Percentiles rank a stretch among this genome's conserved stretches.
Evolutionary conservation across 306 rosid genomes (phyloP).

Genomic region (Hippophae rhamnoides): DNA sequence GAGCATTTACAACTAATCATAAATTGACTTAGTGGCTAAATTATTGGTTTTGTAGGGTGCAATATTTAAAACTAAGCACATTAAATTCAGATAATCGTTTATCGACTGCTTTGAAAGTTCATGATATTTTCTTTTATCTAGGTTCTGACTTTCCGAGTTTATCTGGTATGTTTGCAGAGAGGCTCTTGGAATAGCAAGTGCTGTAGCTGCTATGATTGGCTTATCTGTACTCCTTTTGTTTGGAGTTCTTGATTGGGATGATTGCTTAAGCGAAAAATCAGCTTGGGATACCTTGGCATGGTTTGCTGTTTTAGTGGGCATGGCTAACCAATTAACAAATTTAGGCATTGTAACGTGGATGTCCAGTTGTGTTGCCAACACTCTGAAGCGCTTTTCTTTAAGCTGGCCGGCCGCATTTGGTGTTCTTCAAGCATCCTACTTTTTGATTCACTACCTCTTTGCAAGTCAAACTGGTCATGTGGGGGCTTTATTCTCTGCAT

Average conservation of each 20-base stretch:
- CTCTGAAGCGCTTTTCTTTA: slow-evolving; percentile 51
- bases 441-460: slow-evolving; percentile 87
- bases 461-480: slow-evolving; percentile 98
- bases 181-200: slow-evolving; percentile 58
- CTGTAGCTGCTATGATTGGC: slow-evolving; percentile 90
- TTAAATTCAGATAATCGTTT: background rate
- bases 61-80: background rate
- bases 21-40: no score
- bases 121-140: slow-evolving; percentile 5
- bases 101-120: background rate
- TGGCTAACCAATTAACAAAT: slow-evolving; percentile 89
- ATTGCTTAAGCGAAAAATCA: slow-evolving; percentile 76
- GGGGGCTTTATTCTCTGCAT: slow-evolving; percentile 83
- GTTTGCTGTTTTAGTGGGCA: slow-evolving; percentile 88
- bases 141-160: slow-evolving; percentile 12
- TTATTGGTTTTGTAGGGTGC: background rate
- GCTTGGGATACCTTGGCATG: slow-evolving; percentile 99
- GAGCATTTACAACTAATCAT: background rate
- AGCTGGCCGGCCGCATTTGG: slow-evolving; percentile 79
- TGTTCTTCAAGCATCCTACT: slow-evolving; percentile 83
- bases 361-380: slow-evolving; percentile 57
- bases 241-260: slow-evolving; percentile 92
- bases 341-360: slow-evolving; percentile 83
- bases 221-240: slow-evolving; percentile 64
- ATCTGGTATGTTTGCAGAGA: slow-evolving; percentile 47